These are phyloP conservation scores for Coemansia aciculifera DNA, from an alignment of 192 early-diverging fungal genomes.

Conservation along the genomic window DNA sequence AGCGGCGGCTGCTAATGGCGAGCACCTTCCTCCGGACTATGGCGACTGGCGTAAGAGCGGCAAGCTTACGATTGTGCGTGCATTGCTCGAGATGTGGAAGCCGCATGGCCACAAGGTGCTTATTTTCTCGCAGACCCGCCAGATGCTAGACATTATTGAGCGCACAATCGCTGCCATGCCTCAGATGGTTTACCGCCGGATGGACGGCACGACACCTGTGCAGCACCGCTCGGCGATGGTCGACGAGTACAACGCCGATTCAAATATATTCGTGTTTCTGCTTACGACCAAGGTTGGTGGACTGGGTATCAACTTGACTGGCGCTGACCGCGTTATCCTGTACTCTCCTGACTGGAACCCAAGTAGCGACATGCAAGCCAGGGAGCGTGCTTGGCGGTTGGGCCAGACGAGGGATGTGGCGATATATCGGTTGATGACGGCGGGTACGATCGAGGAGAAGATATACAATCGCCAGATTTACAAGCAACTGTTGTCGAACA, in stretches of 20 bases:
- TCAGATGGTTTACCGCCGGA: constrained; percentile 72
- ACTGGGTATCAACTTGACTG: constrained; percentile 91
- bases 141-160: constrained; percentile 95
- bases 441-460: constrained; percentile 93
- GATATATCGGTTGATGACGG: constrained; percentile 94
- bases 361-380: constrained; percentile 91
- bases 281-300: constrained; percentile 98
- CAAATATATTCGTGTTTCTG: constrained; percentile 80
- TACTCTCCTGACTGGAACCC: constrained; percentile 99
- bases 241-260: constrained; percentile 79
- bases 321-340: constrained; percentile 90
- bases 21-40: constrained; percentile 35
- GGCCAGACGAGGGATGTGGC: constrained; percentile 88
- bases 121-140: constrained; percentile 92
- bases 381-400: constrained; percentile 93
- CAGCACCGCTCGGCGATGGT: constrained; percentile 79
- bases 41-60: constrained; percentile 62
- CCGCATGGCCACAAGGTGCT: constrained; percentile 79
- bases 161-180: constrained; percentile 58
- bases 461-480: constrained; percentile 98
- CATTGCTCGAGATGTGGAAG: constrained; percentile 85
- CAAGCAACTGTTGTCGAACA: constrained; percentile 96
- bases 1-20: background rate
- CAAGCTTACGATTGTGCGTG: constrained; percentile 87
- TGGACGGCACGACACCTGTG: constrained; percentile 97